Evolutionary conservation across 352 stramenopile genomes (phyloP), one percentile per base, ranked within the genome.

Genomic region (Thalassiosira sp.): DNA sequence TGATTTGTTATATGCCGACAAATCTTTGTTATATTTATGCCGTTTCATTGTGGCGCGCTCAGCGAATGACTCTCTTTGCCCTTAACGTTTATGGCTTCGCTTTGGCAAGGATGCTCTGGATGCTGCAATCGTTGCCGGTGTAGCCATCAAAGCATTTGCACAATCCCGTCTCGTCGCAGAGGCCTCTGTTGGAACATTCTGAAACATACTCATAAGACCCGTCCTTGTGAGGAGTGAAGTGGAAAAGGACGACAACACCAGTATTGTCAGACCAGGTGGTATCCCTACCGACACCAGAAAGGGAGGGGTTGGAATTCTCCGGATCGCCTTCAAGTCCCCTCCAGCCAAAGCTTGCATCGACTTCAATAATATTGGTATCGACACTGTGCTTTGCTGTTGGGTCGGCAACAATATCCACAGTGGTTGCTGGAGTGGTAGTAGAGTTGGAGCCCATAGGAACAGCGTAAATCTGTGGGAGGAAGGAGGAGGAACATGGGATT

Each of bases 121-220:
- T 60, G 31, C 60, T 75, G 56, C 74, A 78, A 24, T 83, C 67
- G 48, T 72, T 11, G 13, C 66, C 62, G 40, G 67, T 78, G 68
- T 78, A 83, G 18, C 89, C 89, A 54, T 79, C 64, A 52, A 94
- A 93, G 76, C 89, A 94, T 43, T 85, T 56, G 61, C 89, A 93
- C 13, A 90, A 11, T 53, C 83, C 88, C 10, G 51, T 59, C 16
- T 83, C 65, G n/a, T 86, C 64, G 25, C 87, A 88, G 28, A 81
- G 48, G 52, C 82, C 87, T 61, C 83, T 84, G 52, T 87, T 90
- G 25, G 82, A 91, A 79, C 64, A 84, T 49, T 81, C 56, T 10
- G 76, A 88, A 20, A 85, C 68, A 63, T 89, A 89, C 27, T 86
- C 24, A 48, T 73, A 84, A 2, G 40, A 67, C 57, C 72, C 75